These are phyloP conservation scores for Agaricus sinodeliciosus DNA, from an alignment of 768 basidiomycete genomes.

Conservation along the genomic window DNA sequence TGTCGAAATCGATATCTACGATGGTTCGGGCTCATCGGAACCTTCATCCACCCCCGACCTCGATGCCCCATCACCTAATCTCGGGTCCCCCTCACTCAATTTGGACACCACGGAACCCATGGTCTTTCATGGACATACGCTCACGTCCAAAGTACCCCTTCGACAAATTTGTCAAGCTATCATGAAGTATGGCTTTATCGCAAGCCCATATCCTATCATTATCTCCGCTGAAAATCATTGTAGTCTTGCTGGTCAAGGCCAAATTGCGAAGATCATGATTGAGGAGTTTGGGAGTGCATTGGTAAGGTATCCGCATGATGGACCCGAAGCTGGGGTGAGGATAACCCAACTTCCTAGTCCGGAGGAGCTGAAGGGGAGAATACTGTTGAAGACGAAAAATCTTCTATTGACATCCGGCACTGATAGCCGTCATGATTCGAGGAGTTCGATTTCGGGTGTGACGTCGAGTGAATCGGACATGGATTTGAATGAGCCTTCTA, in stretches of 20 bases:
- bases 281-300: conserved; percentile 41
- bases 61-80: not conserved
- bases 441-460: not conserved
- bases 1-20: conserved; percentile 49
- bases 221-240: conserved; percentile 98
- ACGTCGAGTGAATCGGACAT: conserved; percentile 18
- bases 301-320: conserved; percentile 32
- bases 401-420: conserved; percentile 36
- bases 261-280: conserved; percentile 40
- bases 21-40: conserved; percentile 41
- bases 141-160: conserved; percentile 80
- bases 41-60: not conserved
- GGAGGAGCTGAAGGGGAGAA: conserved; percentile 70
- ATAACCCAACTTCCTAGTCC: conserved; percentile 77
- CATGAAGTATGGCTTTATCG: conserved; percentile 87
- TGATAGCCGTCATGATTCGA: conserved; percentile 1
- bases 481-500: conserved; percentile 18
- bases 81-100: not conserved
- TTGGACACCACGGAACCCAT: conserved; percentile 47
- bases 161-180: conserved; percentile 84
- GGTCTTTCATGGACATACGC: conserved; percentile 90
- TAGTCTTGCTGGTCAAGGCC: conserved; percentile 48
- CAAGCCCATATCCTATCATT: conserved; percentile 92
- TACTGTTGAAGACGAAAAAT: conserved; percentile 89
- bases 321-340: conserved; percentile 21